Evolutionary conservation across 768 basidiomycete species (phyloP).

Genomic region (Amylocystis lapponica): DNA sequence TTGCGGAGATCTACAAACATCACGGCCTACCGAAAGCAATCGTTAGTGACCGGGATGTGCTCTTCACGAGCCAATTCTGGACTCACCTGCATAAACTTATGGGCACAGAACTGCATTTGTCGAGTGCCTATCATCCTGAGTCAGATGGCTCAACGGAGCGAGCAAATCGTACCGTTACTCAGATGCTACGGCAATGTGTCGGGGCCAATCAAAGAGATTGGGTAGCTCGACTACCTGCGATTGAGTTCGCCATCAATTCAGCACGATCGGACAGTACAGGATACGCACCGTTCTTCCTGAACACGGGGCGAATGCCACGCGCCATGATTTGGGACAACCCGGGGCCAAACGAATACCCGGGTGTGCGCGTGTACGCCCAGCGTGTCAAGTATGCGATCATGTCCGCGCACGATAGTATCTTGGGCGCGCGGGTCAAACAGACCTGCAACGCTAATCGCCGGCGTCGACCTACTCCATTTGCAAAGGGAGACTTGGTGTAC

Average conservation of each 20-base stretch:
- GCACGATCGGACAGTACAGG: constrained; percentile 26
- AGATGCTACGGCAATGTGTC: constrained; percentile 12
- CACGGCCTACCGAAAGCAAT: constrained; percentile 29
- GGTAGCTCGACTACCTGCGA: constrained; percentile 24
- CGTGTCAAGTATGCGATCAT: constrained; percentile 20
- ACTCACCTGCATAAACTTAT: constrained; percentile 10
- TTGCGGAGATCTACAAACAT: constrained; percentile 27
- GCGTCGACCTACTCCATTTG: constrained; percentile 11
- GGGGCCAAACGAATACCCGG: constrained; percentile 11
- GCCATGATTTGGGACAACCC: constrained; percentile 24
- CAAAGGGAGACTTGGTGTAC: constrained; percentile 28
- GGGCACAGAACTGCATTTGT: constrained; percentile 18
- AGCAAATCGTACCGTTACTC: constrained; percentile 12
- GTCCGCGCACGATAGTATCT: constrained; percentile 33
- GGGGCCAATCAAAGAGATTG: constrained; percentile 21
- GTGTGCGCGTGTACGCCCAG: constrained; percentile 21
- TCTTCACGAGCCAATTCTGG: constrained; percentile 36
- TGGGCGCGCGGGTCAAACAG: constrained; percentile 27
- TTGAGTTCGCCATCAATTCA: constrained; percentile 35
- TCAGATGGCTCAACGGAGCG: constrained; percentile 24
- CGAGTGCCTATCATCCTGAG: constrained; percentile 26
- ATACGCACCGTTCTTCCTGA: constrained; percentile 30
- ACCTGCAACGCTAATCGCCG: constrained; percentile 25
- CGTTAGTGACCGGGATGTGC: constrained; percentile 23
- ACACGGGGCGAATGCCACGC: constrained; percentile 14